Evolutionary conservation across 805 yeast genomes (phyloP).

Genomic region (Cyberlindnera saturnus): DNA sequence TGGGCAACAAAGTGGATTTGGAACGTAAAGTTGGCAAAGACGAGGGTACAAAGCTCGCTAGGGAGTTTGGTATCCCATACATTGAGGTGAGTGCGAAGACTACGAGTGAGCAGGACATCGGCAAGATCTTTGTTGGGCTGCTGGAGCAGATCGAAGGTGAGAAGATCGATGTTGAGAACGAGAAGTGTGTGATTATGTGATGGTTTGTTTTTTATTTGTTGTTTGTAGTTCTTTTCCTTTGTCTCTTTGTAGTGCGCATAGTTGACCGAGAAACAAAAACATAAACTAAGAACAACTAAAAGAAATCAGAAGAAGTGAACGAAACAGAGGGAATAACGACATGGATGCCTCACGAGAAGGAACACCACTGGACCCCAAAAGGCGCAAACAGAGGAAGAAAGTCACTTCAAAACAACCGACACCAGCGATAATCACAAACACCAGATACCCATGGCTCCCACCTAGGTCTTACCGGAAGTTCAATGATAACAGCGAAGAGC

Average conservation of each 20-base stretch:
- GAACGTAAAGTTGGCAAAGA: constrained; percentile 55
- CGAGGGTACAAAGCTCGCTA: constrained; percentile 60
- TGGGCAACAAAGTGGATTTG: constrained; percentile 74
- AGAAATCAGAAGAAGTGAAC: too few species aligned
- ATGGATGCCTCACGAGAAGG: background rate
- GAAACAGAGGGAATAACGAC: background rate
- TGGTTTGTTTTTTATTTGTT: background rate
- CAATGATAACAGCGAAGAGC: constrained; percentile 49
- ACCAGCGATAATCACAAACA: background rate
- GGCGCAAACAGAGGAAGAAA: constrained; percentile 7
- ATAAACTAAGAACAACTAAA: background rate
- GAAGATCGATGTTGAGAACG: constrained; percentile 43
- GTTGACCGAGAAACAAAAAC: constrained; percentile 1
- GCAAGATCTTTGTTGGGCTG: constrained; percentile 52
- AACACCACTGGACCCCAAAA: background rate
- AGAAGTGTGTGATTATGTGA: constrained; percentile 46
- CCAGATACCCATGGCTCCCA: constrained; percentile 3
- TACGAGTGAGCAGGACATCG: constrained; percentile 70
- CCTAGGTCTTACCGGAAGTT: constrained; percentile 23
- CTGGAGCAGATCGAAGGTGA: constrained; percentile 56
- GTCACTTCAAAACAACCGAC: constrained; percentile 10
- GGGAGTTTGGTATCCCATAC: constrained; percentile 58
- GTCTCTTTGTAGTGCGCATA: background rate
- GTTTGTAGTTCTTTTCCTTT: background rate
- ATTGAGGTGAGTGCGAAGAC: constrained; percentile 82